Evolutionary conservation across 257 asterid species (phyloP).

Genomic region (Solanum tarapatanum): DNA sequence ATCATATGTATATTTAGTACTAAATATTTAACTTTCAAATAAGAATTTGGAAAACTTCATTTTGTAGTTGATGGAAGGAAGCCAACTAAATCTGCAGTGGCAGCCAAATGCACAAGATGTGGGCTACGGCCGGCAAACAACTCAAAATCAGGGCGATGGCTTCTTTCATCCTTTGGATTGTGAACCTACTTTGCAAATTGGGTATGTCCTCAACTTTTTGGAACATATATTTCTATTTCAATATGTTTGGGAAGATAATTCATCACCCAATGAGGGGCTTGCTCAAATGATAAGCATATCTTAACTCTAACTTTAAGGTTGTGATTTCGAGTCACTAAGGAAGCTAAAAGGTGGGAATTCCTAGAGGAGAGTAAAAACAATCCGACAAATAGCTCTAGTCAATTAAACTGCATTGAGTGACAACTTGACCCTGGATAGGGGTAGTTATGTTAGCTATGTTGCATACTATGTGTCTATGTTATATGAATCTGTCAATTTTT

Average conservation of each 20-base stretch:
- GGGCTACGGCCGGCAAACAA: conserved; percentile 49
- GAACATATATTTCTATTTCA: background rate
- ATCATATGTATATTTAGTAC: background rate
- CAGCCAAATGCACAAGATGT: conserved; percentile 59
- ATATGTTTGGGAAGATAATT: background rate
- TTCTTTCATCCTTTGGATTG: conserved; percentile 80
- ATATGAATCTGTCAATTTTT: background rate
- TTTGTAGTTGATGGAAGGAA: conserved; percentile 29
- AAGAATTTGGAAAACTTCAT: background rate
- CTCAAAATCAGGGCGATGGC: conserved; percentile 51
- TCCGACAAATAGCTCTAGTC: background rate
- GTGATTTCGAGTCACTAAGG: background rate
- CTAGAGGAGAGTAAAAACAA: background rate
- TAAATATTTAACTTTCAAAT: background rate
- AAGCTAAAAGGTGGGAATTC: background rate
- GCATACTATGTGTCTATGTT: background rate
- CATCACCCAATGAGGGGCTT: background rate
- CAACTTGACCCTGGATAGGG: background rate
- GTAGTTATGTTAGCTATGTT: background rate
- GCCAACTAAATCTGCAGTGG: conserved; percentile 82
- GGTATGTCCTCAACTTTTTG: conserved; percentile 22
- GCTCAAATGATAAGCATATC: background rate
- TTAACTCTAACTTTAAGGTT: background rate
- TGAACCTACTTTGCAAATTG: conserved; percentile 92
- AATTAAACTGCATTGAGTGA: background rate